Conservation (phyloP, 192 early-diverging fungal species). For the Mortierella antarctica region DNA sequence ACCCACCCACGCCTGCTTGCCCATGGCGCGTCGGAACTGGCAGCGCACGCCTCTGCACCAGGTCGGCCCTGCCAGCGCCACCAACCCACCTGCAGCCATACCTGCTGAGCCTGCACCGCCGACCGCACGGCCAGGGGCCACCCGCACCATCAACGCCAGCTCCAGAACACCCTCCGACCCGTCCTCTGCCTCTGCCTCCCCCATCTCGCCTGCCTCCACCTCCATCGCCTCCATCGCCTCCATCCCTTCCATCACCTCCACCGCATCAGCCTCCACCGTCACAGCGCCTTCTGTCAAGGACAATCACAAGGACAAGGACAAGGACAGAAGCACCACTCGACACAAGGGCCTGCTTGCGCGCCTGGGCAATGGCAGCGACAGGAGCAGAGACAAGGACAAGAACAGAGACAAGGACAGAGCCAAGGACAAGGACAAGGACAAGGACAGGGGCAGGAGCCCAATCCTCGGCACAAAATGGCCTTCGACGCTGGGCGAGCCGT, state of each 20-base stretch:
- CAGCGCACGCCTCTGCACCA: constrained; percentile 30
- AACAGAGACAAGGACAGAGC: background rate
- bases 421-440: background rate
- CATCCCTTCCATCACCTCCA: constrained; percentile 31
- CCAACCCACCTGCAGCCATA: background rate
- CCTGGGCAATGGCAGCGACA: constrained; percentile 9
- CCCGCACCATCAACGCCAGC: constrained; percentile 11
- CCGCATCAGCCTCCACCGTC: constrained; percentile 20
- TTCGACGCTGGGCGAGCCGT: too few species aligned
- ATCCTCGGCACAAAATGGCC: too few species aligned
- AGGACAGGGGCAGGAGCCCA: too few species aligned
- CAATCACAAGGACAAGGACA: background rate
- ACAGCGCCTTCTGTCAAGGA: background rate
- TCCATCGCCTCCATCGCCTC: constrained; percentile 26
- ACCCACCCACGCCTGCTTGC: background rate
- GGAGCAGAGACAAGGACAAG: constrained; percentile 7
- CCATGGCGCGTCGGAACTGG: constrained; percentile 17
- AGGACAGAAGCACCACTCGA: constrained; percentile 1
- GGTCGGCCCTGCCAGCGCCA: background rate
- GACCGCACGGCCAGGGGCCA: background rate
- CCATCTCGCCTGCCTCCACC: constrained; percentile 14
- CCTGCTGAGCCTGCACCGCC: background rate
- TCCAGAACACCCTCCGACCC: constrained; percentile 7
- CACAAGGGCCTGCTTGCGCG: constrained; percentile 11
- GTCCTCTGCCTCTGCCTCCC: constrained; percentile 11